Evolutionary conservation across 257 asterid genomes (phyloP).

Genomic region (Jacaranda mimosifolia): DNA sequence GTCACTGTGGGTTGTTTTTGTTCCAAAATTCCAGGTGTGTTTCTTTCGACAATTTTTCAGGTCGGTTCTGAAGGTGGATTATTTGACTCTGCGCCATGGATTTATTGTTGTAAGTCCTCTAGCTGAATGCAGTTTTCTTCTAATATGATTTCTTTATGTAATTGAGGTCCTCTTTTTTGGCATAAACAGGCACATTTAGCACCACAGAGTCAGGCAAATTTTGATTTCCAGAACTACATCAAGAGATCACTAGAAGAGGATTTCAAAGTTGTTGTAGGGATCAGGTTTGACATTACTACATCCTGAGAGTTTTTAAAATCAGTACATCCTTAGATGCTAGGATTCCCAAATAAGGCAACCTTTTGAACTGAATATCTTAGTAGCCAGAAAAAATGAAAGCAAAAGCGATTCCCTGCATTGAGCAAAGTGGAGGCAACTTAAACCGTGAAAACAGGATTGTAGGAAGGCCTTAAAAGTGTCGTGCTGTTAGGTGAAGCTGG

Average conservation of each 20-base stretch:
- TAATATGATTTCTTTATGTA: neutral
- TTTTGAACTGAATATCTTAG: too few species aligned
- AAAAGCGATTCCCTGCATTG: too few species aligned
- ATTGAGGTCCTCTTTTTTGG: neutral
- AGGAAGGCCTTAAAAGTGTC: too few species aligned
- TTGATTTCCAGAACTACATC: slow-evolving; percentile 65
- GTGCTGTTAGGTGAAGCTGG: too few species aligned
- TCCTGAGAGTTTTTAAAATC: too few species aligned
- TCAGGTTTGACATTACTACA: slow-evolving; percentile 43
- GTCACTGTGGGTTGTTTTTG: too few species aligned
- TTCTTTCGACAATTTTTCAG: slow-evolving; percentile 67
- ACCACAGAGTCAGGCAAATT: slow-evolving; percentile 48
- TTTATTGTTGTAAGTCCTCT: slow-evolving; percentile 53
- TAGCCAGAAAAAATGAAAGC: too few species aligned
- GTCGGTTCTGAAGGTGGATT: slow-evolving; percentile 67
- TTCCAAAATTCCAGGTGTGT: slow-evolving; percentile 51
- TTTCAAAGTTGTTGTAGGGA: slow-evolving; percentile 69
- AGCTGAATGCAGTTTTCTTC: neutral
- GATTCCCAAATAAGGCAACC: too few species aligned
- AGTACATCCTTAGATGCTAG: too few species aligned
- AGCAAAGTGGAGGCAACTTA: too few species aligned
- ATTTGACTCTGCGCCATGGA: slow-evolving; percentile 66
- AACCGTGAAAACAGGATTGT: too few species aligned
- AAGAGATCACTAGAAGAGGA: slow-evolving; percentile 68
- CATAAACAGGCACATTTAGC: slow-evolving; percentile 64